A percentile compares a stretch with the other conserved stretches of the same genome.
phyloP scores from a whole-genome alignment of 805 yeast species.

The Lipomyces kockii region DNA sequence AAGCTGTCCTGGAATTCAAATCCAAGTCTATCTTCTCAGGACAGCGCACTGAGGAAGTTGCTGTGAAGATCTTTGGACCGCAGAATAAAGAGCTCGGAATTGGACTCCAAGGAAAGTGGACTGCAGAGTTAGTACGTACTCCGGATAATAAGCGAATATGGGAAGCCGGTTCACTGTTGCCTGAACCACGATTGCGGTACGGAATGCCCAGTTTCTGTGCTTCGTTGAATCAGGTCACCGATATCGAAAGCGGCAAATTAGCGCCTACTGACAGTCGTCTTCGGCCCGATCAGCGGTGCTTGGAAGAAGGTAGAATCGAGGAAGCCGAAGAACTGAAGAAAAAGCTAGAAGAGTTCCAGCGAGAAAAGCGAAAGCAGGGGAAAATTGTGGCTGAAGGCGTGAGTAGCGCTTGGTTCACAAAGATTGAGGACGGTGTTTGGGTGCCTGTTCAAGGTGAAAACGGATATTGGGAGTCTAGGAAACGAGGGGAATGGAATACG shows the following conservation, averaged over 20 bases:
- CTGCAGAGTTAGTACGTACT: constrained; percentile 58
- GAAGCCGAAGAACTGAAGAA: constrained; percentile 74
- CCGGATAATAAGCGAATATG: constrained; percentile 53
- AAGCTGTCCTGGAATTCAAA: constrained; percentile 74
- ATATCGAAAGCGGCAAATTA: constrained; percentile 62
- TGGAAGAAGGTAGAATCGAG: constrained; percentile 71
- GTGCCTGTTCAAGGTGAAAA: constrained; percentile 30
- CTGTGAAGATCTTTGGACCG: constrained; percentile 50
- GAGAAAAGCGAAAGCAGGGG: constrained; percentile 64
- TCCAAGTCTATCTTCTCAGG: constrained; percentile 85
- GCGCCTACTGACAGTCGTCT: constrained; percentile 89
- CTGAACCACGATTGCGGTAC: constrained; percentile 64
- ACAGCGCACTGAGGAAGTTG: constrained; percentile 68
- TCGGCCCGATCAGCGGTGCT: constrained; percentile 80
- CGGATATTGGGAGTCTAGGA: constrained; percentile 33
- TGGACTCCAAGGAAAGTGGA: constrained; percentile 76
- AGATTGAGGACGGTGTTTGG: constrained; percentile 34
- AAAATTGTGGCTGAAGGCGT: constrained; percentile 33
- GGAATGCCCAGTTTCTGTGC: constrained; percentile 89
- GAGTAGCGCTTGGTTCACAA: constrained; percentile 25
- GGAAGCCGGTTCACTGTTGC: constrained; percentile 69
- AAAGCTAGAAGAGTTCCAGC: constrained; percentile 75
- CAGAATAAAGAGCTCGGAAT: constrained; percentile 43
- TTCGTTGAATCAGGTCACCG: constrained; percentile 76
- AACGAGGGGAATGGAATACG: constrained; percentile 22